These are phyloP conservation scores for Tilletia setariae DNA, from an alignment of 1,284 basidiomycete genomes.

Conservation along the genomic window DNA sequence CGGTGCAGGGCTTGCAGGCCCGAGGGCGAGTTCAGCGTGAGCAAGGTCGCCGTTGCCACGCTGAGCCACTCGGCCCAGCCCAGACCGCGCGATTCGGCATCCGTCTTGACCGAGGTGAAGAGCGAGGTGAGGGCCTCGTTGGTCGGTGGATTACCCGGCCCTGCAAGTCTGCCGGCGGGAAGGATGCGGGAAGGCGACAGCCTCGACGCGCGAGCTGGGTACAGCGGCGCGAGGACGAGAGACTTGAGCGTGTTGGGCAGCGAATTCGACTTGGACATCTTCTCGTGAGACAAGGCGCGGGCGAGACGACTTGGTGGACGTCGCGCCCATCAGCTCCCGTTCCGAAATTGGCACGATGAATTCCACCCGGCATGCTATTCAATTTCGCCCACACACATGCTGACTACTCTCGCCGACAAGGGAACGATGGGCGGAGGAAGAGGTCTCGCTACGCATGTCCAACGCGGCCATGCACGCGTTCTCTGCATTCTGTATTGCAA, in stretches of 20 bases:
- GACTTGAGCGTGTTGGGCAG: constrained; percentile 64
- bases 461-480: too few relatives aligned
- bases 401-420: too few relatives aligned
- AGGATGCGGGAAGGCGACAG: constrained; percentile 23
- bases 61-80: constrained; percentile 79
- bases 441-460: too few relatives aligned
- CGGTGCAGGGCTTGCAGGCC: constrained; percentile 74
- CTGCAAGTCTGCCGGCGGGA: constrained; percentile 58
- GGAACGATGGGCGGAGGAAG: too few relatives aligned
- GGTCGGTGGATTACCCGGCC: constrained; percentile 65
- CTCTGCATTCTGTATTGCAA: too few relatives aligned
- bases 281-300: neutral
- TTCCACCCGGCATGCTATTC: too few relatives aligned
- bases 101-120: constrained; percentile 63
- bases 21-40: constrained; percentile 77
- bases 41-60: constrained; percentile 75
- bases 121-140: constrained; percentile 61
- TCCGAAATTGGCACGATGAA: too few relatives aligned
- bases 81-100: constrained; percentile 63
- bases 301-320: neutral
- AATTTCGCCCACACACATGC: too few relatives aligned
- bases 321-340: too few relatives aligned
- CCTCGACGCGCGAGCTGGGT: constrained; percentile 64
- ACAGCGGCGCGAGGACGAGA: constrained; percentile 68
- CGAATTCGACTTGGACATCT: constrained; percentile 16